Evolutionary conservation across 192 early-diverging fungal genomes (phyloP).

Genomic region (Dimargaris cristalligena): DNA sequence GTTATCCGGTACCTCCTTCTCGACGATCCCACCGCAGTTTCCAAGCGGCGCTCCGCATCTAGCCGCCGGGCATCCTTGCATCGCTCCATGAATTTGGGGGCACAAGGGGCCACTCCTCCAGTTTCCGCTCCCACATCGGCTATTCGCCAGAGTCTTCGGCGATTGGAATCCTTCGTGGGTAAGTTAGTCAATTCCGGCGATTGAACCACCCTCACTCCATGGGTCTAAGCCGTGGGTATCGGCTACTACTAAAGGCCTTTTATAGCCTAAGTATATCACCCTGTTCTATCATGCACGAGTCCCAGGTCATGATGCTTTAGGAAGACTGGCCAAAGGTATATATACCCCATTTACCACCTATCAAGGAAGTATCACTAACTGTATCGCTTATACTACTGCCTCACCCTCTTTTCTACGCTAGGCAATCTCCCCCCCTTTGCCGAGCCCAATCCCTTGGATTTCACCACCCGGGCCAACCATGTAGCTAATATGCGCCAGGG

Average conservation of each 20-base stretch:
- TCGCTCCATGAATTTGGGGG: background rate
- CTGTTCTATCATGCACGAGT: background rate
- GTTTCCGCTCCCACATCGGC: conserved; percentile 22
- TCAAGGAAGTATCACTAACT: no score
- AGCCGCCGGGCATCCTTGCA: conserved; percentile 2
- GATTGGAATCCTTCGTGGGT: background rate
- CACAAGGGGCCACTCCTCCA: background rate
- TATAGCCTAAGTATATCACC: background rate
- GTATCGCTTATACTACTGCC: no score
- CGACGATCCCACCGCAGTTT: conserved; percentile 15
- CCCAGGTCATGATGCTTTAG: conserved; percentile 25
- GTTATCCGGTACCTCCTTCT: conserved; percentile 31
- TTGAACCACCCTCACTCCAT: background rate
- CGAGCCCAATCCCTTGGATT: background rate
- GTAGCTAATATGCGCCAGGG: background rate
- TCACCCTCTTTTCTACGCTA: no score
- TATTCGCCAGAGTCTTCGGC: conserved; percentile 14
- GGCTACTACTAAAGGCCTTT: background rate
- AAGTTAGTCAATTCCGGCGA: background rate
- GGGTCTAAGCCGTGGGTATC: background rate
- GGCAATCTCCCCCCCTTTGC: background rate
- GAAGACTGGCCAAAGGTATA: background rate
- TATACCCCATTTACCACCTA: no score
- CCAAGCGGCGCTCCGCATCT: conserved; percentile 14
- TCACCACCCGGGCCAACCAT: background rate